Evolutionary conservation across 768 basidiomycete genomes (phyloP).

Genomic region (Neoboletus magnificus): DNA sequence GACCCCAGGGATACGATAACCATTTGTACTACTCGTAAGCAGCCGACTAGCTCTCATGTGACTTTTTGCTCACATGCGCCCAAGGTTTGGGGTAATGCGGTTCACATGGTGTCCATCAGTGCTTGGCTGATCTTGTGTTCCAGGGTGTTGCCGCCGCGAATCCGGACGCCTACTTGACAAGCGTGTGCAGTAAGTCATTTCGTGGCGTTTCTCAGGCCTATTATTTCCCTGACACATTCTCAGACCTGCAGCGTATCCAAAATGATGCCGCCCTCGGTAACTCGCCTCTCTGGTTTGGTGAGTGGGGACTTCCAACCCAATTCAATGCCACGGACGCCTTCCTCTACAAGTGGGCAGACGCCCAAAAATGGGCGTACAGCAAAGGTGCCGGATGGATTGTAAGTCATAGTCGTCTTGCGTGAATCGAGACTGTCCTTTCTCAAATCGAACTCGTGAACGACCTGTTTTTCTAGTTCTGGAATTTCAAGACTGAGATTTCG

Average conservation of each 20-base stretch:
- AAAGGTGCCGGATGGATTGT: conserved; percentile 67
- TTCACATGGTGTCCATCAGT: background rate
- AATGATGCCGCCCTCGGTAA: conserved; percentile 43
- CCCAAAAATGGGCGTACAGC: conserved; percentile 65
- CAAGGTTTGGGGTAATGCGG: conserved; percentile 55
- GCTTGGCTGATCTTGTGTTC: conserved; percentile 2
- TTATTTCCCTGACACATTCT: background rate
- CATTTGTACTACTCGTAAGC: conserved; percentile 74
- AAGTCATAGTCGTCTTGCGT: conserved; percentile 23
- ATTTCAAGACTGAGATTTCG: conserved; percentile 68
- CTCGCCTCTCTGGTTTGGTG: conserved; percentile 53
- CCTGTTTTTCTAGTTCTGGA: conserved; percentile 51
- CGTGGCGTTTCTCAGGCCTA: background rate
- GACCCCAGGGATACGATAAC: conserved; percentile 74
- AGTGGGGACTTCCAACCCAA: conserved; percentile 63
- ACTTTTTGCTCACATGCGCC: conserved; percentile 4
- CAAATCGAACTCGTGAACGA: background rate
- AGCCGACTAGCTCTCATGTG: background rate
- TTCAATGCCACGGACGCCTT: conserved; percentile 63
- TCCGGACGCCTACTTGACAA: conserved; percentile 59
- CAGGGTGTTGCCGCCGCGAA: conserved; percentile 71
- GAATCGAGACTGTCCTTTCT: background rate
- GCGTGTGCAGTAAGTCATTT: conserved; percentile 61
- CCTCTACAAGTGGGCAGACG: conserved; percentile 67
- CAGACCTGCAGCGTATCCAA: conserved; percentile 60